Evolutionary conservation across 177 flowering plant genomes (phyloP), one percentile per base, ranked within the genome.

Genomic region (Vitis hybrid): DNA sequence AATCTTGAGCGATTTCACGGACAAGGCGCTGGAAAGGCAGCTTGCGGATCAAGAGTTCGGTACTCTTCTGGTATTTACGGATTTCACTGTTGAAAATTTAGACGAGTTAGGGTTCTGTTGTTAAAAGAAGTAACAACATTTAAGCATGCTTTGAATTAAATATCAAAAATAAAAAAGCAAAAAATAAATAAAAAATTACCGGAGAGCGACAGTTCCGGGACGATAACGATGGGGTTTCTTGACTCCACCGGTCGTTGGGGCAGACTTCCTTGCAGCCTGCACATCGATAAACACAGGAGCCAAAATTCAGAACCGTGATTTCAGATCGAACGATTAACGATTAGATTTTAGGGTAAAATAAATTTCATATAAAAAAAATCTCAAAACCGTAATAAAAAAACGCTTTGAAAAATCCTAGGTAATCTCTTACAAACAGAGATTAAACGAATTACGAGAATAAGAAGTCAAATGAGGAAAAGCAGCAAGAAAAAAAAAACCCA

Each of bases 1-100:
- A 88, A 49, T 89, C 96, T 65, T 90, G 96, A 2, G 96, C 96
- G 32, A 90, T 89, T 73, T 90, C 96, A 74, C 95, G 93, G 58
- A 90, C 95, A 57, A 90, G 81, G 12, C 95, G 80, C 77, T 90
- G 94, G 79, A 90, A 90, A 7, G 94, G 92, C 15, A 90, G 74
- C 66, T 90, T 90, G 66, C 91, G 86, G 77, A 90, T 90, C 67
- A 90, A 68, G 13, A 90, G 90, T 76, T 90, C 95, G 0, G 95
- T 90, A 72, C 92, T 90, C 78, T 90, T 90, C 79, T 88, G 94
- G 73, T 90, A 88, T 58, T 88, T 90, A 2, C 94, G 87, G 68
- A 90, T 90, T 77, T 90, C 94, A 68, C 91, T 85, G 85, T 76
- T 71, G 65, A 65, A 10, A 67, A 41, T 2, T 20, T 30, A 27